Base-by-base conservation (phyloP, 192 early-diverging fungal genomes). In the Entomortierella chlamydospora region DNA sequence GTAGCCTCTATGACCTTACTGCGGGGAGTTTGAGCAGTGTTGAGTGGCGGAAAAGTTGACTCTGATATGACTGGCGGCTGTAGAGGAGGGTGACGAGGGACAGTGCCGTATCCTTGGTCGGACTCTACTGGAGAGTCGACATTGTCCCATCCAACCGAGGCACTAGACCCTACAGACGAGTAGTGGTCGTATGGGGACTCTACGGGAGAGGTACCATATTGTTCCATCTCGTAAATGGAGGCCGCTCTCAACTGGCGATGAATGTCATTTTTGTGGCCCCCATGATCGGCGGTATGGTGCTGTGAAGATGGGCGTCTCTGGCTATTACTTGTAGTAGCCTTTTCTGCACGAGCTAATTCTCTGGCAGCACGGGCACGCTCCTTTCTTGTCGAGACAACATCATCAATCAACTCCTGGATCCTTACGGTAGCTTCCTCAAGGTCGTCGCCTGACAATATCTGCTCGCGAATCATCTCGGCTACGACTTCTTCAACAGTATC, bases 401-500 rank as follows among this genome's bases (percentile, higher is more conserved):
- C 26, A 43, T 72, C 70, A 8, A 82, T 64, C 57, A 82, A 29
- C 4, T 76, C 81, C 55, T 82, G 72, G n/a, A 82, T 82, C 30
- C 57, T 76, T 45, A 57, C 33, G 28, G 68, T 70, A 2, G 81
- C 81, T 42, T 76, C 67, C 13, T 66, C 64, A 7, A 58, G 68
- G 28, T 76, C 81, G 45, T 82, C 81, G 13, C 43, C 72, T 15
- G 64, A 71, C 26, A 82, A 23, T 23, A 82, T 82, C 60, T 74
- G 73, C 63, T 82, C 81, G 28, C 81, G 65, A 58, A 89, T 83
- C 88, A 90, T 90, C 68, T 90, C 88, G 17, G 84, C 65, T 3
- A 95, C 92, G 4, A 95, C 93, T 59, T 91, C 89, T 13, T 90
- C 87, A 8, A 91, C 87, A 1, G 92, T 95, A 57, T 95, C 93